A percentile compares a stretch with the other conserved stretches of the same genome.
These are phyloP conservation scores for Colletotrichum falcatum DNA, from an alignment of 2,329 filamentous ascomycete genomes.

Conservation along the genomic window DNA sequence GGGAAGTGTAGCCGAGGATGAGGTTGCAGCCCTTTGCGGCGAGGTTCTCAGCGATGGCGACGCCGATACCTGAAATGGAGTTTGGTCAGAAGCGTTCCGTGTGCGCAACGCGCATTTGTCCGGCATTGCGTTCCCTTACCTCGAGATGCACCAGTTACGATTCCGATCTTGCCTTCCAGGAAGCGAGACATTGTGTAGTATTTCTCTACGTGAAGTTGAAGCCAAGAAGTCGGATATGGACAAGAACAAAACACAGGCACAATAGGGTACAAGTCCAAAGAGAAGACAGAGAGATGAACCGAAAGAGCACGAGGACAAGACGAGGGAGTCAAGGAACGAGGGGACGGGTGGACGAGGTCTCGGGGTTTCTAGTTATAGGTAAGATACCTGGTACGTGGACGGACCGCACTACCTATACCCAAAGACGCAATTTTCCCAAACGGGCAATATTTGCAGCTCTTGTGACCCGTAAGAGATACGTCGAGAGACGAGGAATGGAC, in stretches of 20 bases:
- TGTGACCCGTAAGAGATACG: conserved; percentile 27
- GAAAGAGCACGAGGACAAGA: background rate
- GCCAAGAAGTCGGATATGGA: background rate
- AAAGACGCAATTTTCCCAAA: conserved; percentile 11
- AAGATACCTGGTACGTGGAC: background rate
- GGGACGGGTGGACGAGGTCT: background rate
- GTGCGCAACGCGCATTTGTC: background rate
- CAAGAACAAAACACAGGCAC: background rate
- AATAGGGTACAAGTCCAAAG: background rate
- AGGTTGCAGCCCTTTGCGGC: conserved; percentile 78
- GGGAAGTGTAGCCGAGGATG: conserved; percentile 75
- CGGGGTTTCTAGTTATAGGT: conserved; percentile 13
- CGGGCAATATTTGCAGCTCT: conserved; percentile 23
- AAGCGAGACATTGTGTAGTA: conserved; percentile 52
- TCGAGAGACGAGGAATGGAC: conserved; percentile 12
- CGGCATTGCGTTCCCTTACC: conserved; percentile 60
- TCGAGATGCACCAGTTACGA: conserved; percentile 84
- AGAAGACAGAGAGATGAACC: background rate
- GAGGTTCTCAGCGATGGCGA: conserved; percentile 72
- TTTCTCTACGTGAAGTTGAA: background rate
- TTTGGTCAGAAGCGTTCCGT: background rate
- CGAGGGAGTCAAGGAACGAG: background rate
- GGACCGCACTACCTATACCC: conserved; percentile 2
- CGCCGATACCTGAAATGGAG: conserved; percentile 73
- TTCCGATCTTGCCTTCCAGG: conserved; percentile 81